Conservation (phyloP, 2,329 filamentous ascomycete genomes). For the Aspergillus sp. region DNA sequence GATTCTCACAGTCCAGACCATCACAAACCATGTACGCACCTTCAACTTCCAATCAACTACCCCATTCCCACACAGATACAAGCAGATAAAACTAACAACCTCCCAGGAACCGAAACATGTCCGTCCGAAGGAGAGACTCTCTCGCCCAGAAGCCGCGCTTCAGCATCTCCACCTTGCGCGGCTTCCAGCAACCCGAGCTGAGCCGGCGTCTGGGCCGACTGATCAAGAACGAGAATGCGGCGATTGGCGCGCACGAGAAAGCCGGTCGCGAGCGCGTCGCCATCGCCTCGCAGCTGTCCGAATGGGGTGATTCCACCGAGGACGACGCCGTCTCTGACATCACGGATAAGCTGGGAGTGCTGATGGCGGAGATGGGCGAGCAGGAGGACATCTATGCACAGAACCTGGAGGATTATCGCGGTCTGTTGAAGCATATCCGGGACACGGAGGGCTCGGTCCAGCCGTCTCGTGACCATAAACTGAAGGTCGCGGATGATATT, state of each 20-base stretch:
- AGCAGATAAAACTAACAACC: not conserved
- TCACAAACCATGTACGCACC: constrained; percentile 13
- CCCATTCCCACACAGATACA: not conserved
- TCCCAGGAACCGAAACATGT: constrained; percentile 44
- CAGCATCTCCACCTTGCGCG: constrained; percentile 81
- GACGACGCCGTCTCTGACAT: constrained; percentile 88
- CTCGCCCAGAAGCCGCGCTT: constrained; percentile 62
- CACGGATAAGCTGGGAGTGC: constrained; percentile 90
- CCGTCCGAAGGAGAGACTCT: constrained; percentile 38
- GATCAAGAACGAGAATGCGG: constrained; percentile 92
- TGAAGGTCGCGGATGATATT: constrained; percentile 90
- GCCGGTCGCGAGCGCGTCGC: constrained; percentile 80
- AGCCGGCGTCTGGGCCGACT: constrained; percentile 85
- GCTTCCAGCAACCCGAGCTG: constrained; percentile 80
- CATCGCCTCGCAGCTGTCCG: constrained; percentile 86
- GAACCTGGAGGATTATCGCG: constrained; percentile 80
- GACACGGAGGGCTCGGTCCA: constrained; percentile 96
- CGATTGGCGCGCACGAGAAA: constrained; percentile 78
- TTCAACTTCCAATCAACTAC: not conserved
- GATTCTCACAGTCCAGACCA: not conserved
- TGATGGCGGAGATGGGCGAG: constrained; percentile 89
- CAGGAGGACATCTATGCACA: constrained; percentile 89
- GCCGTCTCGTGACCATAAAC: constrained; percentile 82
- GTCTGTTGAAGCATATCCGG: constrained; percentile 82
- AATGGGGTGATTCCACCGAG: constrained; percentile 90